Base-by-base conservation (phyloP, 2,329 filamentous ascomycete genomes). In the Diaporthe caulivora region DNA sequence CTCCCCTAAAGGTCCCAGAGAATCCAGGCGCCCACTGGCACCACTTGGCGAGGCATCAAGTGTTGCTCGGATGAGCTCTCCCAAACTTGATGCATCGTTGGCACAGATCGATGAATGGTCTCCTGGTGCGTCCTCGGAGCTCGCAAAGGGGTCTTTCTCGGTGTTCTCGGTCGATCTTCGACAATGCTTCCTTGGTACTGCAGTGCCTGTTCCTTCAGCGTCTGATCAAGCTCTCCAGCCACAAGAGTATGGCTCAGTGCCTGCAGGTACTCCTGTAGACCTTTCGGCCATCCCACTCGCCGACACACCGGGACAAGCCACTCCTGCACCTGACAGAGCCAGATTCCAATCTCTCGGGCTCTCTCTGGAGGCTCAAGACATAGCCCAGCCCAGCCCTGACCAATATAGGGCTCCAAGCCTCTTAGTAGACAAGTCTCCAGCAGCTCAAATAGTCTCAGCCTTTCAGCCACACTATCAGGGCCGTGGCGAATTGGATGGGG, bases 31-130 rank as follows among this genome's bases (percentile, higher is more conserved):
- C 31, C 40, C 62, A 5, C 29, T 67, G 31, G 6, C 47, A 11
- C n/a, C 62, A 9, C 17, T n/a, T 8, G 31, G 47, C 11, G 44
- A 5, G 7, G 44, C 62, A 34, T 47, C 62, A 6, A 15, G 6
- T 11, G n/a, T 29, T 15, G 2, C 4, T 47, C 62, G 62, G 1
- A 37, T 67, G 5, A 26, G 9, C 13, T 67, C 62, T 40, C 47
- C 62, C 2, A 47, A 67, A 1, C 31, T 67, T 9, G 62, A 67
- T 17, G 21, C n/a, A 7, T 13, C n/a, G n/a, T 31, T 67, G 62
- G 29, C 47, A 53, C 8, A 37, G 5, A 67, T 67, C n/a, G 62
- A 67, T 53, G 62, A 8, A 1, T 67, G 62, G 62, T 40, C 13
- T 5, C 47, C 62, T 26, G 26, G 4, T 6, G 62, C 40, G n/a